Conservation (phyloP, 768 basidiomycete genomes). For the Phallus indusiatus region DNA sequence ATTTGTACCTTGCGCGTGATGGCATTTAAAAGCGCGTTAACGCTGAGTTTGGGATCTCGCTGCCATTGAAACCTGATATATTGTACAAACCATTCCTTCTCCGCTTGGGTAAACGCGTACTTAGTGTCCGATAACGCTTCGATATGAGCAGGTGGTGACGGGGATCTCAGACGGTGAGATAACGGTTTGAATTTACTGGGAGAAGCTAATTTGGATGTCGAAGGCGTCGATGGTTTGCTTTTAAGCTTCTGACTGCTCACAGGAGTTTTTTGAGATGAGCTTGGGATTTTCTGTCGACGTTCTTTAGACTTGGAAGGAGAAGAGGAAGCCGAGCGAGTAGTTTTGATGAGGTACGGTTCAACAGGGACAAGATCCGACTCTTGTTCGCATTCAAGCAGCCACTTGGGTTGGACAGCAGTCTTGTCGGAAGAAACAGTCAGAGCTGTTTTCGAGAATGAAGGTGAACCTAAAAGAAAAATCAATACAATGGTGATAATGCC, state of each 20-base stretch:
- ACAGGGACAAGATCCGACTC: neutral
- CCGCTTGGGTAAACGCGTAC: constrained; percentile 41
- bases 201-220: neutral
- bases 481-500: neutral
- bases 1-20: constrained; percentile 36
- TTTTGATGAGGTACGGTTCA: neutral
- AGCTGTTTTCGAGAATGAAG: neutral
- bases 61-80: constrained; percentile 39
- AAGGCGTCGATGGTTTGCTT: neutral
- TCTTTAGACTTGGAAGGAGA: neutral
- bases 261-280: neutral
- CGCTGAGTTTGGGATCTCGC: constrained; percentile 37
- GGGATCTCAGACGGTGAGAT: constrained; percentile 20
- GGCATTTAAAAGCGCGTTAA: constrained; percentile 26
- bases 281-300: neutral
- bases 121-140: constrained; percentile 23
- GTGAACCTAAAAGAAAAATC: neutral
- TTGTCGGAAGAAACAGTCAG: neutral
- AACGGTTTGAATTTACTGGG: neutral
- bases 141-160: constrained; percentile 36
- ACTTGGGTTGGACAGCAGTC: neutral
- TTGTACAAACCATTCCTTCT: constrained; percentile 36
- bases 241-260: neutral
- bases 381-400: constrained; percentile 4
- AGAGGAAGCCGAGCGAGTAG: neutral